phyloP scores from a whole-genome alignment of 2,329 filamentous ascomycete genomes.

The Fusarium fracticaudum region DNA sequence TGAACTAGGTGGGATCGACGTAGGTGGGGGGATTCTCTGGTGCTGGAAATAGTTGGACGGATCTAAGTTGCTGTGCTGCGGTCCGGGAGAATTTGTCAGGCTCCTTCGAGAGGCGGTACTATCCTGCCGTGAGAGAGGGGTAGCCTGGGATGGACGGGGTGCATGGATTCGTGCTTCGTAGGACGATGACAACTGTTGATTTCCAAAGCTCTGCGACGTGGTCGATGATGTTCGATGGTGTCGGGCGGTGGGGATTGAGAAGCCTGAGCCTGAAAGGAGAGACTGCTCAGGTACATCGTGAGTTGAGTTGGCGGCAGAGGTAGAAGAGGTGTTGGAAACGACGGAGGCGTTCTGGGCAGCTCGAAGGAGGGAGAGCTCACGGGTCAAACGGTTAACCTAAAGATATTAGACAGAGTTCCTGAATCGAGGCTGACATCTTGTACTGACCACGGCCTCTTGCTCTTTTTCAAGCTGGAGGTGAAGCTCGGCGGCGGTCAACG shows the following conservation, averaged over 20 bases:
- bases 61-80: slow-evolving; percentile 56
- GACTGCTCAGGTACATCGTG: slow-evolving; percentile 62
- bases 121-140: slow-evolving; percentile 62
- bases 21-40: slow-evolving; percentile 53
- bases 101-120: slow-evolving; percentile 65
- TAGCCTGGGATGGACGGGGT: slow-evolving; percentile 56
- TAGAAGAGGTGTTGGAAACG: slow-evolving; percentile 72
- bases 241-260: slow-evolving; percentile 64
- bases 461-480: slow-evolving; percentile 93
- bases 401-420: not conserved
- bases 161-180: slow-evolving; percentile 55
- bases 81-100: slow-evolving; percentile 60
- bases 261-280: slow-evolving; percentile 65
- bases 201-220: slow-evolving; percentile 61
- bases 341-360: slow-evolving; percentile 73
- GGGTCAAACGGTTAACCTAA: slow-evolving; percentile 90
- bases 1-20: slow-evolving; percentile 49
- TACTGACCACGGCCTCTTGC: slow-evolving; percentile 86
- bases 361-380: slow-evolving; percentile 87
- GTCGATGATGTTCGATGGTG: slow-evolving; percentile 69
- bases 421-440: not conserved
- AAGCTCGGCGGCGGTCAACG: slow-evolving; percentile 87
- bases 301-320: slow-evolving; percentile 63
- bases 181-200: slow-evolving; percentile 47
- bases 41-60: slow-evolving; percentile 60